Base-by-base conservation (phyloP, 2,329 filamentous ascomycete genomes). In the Coniella lustricola region DNA sequence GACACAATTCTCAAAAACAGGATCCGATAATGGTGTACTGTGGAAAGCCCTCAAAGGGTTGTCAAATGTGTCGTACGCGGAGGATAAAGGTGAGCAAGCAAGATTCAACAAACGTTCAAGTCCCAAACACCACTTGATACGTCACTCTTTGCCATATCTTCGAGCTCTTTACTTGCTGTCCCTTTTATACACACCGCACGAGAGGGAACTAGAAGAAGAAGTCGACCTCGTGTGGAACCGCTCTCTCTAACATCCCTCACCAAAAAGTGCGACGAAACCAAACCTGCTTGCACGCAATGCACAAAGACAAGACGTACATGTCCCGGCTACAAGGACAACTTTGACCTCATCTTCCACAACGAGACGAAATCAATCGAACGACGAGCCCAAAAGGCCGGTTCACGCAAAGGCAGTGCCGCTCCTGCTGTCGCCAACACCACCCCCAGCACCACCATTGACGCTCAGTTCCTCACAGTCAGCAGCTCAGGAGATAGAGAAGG, bases 1-100 rank as follows among this genome's bases (percentile, higher is more conserved):
- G n/a, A n/a, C n/a, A n/a, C n/a, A n/a, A 10, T 29, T 29, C 5
- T 29, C 5, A 29, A 10, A 29, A 10, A 5, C 10, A 10, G 5
- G 25, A 5, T 29, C 10, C 25, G 10, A 67, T 51, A 55, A 84
- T 83, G 80, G 80, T 82, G 12, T 84, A 82, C 57, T 81, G 77
- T 53, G 81, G 81, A 36, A 82, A 81, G 65, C 78, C 81, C 59
- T 84, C 80, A 1, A 69, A 73, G 67, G 84, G 83, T 58, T 88
- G 84, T 59, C 83, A 85, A 67, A 87, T 84, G 77, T 88, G 84
- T 63, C 77, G 84, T 62, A 84, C 76, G 32, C 75, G 84, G 55
- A 75, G 84, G 57, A 87, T 88, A 61, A 87, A 87, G 76, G 84
- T 85, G 72, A 54, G 72, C 58, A 29, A 10, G 5, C 5, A 29